Conservation (phyloP, 306 rosid genomes). For the Oemleria cerasiformis region DNA sequence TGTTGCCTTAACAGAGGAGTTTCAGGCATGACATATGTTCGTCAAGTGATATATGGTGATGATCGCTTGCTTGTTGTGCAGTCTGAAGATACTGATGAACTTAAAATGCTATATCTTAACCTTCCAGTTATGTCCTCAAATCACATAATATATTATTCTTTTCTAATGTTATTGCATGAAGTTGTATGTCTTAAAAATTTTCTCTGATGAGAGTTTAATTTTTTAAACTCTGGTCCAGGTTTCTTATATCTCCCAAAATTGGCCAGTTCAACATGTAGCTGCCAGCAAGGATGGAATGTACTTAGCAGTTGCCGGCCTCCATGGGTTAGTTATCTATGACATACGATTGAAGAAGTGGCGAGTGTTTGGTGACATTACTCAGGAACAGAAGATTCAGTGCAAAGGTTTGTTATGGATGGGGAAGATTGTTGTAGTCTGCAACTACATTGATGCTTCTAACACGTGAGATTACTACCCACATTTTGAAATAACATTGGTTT, state of each 20-base stretch:
- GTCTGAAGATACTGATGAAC: conserved; percentile 95
- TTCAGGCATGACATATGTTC: conserved; percentile 79
- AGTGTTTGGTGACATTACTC: conserved; percentile 90
- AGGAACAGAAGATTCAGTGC: conserved; percentile 91
- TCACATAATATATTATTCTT: conserved; percentile 21
- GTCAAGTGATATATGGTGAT: conserved; percentile 91
- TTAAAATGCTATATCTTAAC: conserved; percentile 86
- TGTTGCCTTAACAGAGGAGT: conserved; percentile 98
- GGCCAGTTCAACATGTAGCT: conserved; percentile 97
- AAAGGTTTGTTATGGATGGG: conserved; percentile 98
- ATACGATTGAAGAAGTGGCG: conserved; percentile 88
- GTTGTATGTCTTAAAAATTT: conserved; percentile 7
- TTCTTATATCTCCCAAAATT: conserved; percentile 94
- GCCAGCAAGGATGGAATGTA: conserved; percentile 96
- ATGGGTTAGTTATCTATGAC: conserved; percentile 88
- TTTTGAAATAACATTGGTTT: background rate
- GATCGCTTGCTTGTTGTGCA: conserved; percentile 86
- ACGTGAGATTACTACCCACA: conserved; percentile 59
- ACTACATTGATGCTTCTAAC: conserved; percentile 77
- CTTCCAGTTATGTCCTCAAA: conserved; percentile 79
- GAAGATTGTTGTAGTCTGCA: conserved; percentile 96
- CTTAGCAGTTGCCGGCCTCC: conserved; percentile 86
- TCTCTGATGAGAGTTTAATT: conserved; percentile 31
- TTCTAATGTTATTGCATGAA: conserved; percentile 16
- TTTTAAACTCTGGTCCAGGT: conserved; percentile 46